Evolutionary conservation across 2,329 filamentous ascomycete species (phyloP), one percentile per base, ranked within the genome.

Genomic region (Pyrenophora teres): DNA sequence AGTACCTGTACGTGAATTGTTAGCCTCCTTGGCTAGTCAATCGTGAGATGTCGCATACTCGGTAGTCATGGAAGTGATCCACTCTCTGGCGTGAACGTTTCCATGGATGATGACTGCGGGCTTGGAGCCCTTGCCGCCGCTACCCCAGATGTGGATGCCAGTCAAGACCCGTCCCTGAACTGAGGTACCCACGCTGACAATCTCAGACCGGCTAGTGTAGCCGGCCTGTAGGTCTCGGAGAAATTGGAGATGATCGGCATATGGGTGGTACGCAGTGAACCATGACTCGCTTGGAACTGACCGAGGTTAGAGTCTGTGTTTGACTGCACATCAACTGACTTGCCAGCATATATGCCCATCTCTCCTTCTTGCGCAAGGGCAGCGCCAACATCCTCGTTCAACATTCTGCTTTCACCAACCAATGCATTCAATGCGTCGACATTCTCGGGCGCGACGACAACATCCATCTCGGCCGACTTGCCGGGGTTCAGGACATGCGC

Each of bases 71-170:
- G 69, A 70, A 6, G 68, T 65, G 39, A 74, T 70, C 70, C 71
- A 74, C 48, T 74, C 69, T 12, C 69, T 57, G 4, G 69, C 69
- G 42, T 72, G 69, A 1, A 72, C 69, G n/a, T 67, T 72, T 15
- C 68, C 68, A 35, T 71, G 69, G 35, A 71, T 65, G 7, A 72
- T 51, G 15, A 72, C 60, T 25, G 69, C 71, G 39, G 70, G 70
- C 64, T 68, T 71, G 15, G 68, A 69, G 45, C 70, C 69, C 38
- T 70, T 69, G n/a, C 71, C 71, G 0, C 69, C 68, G 23, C 59
- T 66, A 6, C 71, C 71, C 70, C 70, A 74, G 56, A 74, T 72
- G 38, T 74, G 71, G 46, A 74, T 73, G 33, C 71, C 71, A 19
- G 66, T 72, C 38, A 73, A 49, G 13, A 58, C 53, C 18, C 71